Evolutionary conservation across 2,329 filamentous ascomycete genomes (phyloP).

Genomic region (Pestalotiopsis sp.): DNA sequence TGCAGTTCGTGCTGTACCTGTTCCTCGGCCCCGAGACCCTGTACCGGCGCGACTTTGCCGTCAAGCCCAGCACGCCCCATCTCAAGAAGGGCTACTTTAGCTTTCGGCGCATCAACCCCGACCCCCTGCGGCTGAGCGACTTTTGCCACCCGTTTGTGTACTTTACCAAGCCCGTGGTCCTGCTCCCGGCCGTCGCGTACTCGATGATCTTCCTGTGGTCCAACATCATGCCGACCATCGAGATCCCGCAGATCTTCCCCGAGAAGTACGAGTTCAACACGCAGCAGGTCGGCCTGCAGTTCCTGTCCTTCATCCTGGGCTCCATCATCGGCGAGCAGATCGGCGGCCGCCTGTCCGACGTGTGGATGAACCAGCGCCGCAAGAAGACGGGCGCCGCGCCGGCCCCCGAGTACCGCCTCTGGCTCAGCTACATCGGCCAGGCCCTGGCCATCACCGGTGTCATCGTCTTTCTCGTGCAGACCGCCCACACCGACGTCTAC

Average conservation of each 20-base stretch:
- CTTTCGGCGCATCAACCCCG: conserved; percentile 53
- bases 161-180: conserved; percentile 45
- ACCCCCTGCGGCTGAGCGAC: conserved; percentile 47
- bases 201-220: conserved; percentile 60
- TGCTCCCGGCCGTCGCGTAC: conserved; percentile 55
- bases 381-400: conserved; percentile 33
- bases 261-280: conserved; percentile 59
- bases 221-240: conserved; percentile 56
- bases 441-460: conserved; percentile 52
- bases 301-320: conserved; percentile 58
- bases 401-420: conserved; percentile 56
- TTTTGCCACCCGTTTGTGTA: conserved; percentile 53
- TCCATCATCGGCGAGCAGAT: conserved; percentile 60
- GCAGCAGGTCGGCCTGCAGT: conserved; percentile 61
- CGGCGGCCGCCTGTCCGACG: conserved; percentile 55
- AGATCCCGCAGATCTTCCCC: conserved; percentile 61
- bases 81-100: conserved; percentile 48
- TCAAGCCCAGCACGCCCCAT: conserved; percentile 32
- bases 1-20: conserved; percentile 58
- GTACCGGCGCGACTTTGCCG: conserved; percentile 44
- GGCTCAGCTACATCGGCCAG: conserved; percentile 58
- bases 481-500: conserved; percentile 47
- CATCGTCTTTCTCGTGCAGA: conserved; percentile 56
- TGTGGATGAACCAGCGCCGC: conserved; percentile 48
- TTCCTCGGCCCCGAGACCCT: conserved; percentile 58